Evolutionary conservation across 2,329 filamentous ascomycete genomes (phyloP).

Genomic region (Raffaelea ambrosiae): DNA sequence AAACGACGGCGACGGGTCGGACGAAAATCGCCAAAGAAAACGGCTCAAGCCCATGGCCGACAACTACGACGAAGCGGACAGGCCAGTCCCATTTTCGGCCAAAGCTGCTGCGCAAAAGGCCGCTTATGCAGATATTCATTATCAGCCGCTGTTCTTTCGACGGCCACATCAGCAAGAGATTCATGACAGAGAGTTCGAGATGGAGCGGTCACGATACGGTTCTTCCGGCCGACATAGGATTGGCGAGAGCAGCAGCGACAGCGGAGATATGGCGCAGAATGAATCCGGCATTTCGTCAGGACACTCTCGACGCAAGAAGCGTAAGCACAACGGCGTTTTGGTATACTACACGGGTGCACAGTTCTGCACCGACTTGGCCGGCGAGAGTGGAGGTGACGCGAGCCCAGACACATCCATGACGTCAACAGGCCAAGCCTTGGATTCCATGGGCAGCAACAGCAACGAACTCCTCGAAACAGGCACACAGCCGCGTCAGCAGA

Average conservation of each 20-base stretch:
- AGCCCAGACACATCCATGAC: slow-evolving; percentile 41
- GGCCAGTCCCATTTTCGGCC: too few relatives aligned
- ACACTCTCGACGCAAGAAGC: slow-evolving; percentile 40
- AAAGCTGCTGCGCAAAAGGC: too few relatives aligned
- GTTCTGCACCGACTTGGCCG: slow-evolving; percentile 74
- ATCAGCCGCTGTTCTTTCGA: slow-evolving; percentile 54
- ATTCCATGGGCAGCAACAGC: slow-evolving; percentile 14
- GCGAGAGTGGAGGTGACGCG: slow-evolving; percentile 41
- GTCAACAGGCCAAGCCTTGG: slow-evolving; percentile 31
- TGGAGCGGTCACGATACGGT: too few relatives aligned
- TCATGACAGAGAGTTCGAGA: too few relatives aligned
- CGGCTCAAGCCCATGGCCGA: slow-evolving; percentile 33
- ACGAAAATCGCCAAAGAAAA: slow-evolving; percentile 34
- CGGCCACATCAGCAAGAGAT: too few relatives aligned
- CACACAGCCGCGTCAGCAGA: too few relatives aligned
- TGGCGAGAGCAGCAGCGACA: slow-evolving; percentile 29
- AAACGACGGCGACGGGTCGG: slow-evolving; percentile 37
- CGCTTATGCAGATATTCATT: too few relatives aligned
- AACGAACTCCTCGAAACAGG: not conserved
- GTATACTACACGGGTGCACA: slow-evolving; percentile 75
- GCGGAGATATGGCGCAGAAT: slow-evolving; percentile 37
- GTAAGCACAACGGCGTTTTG: slow-evolving; percentile 61
- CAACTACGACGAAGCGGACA: slow-evolving; percentile 23
- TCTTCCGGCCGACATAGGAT: too few relatives aligned
- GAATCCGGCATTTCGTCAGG: slow-evolving; percentile 38